These are phyloP conservation scores for Heliamphora exappendiculata DNA, from an alignment of 148 eudicot genomes.

Conservation along the genomic window DNA sequence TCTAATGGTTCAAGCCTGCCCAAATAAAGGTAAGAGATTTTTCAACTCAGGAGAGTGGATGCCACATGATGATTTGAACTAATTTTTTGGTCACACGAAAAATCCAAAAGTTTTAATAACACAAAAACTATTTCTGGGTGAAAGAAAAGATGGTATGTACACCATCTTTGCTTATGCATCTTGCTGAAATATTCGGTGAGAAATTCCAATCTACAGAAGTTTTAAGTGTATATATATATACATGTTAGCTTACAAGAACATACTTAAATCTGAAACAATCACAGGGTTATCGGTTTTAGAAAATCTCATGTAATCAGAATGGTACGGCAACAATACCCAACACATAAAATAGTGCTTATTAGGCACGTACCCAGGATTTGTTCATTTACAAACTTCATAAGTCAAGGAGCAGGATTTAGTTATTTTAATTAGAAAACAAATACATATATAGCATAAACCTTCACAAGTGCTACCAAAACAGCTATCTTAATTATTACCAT, in stretches of 20 bases:
- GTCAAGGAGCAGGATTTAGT: background rate
- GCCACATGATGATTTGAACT: no score
- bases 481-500: slow-evolving; percentile 12
- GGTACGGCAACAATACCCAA: background rate
- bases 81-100: no score
- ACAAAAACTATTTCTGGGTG: background rate
- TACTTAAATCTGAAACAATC: background rate
- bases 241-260: background rate
- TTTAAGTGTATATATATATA: background rate
- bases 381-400: background rate
- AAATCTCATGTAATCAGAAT: background rate
- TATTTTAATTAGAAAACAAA: background rate
- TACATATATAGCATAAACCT: background rate
- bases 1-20: background rate
- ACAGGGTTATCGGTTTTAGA: background rate
- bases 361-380: background rate
- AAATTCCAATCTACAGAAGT: background rate
- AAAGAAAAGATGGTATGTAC: background rate
- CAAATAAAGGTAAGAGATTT: background rate
- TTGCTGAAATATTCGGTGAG: background rate
- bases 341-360: background rate
- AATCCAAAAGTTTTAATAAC: background rate
- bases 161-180: background rate
- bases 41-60: no score
- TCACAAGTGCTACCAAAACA: background rate